phyloP scores from a whole-genome alignment of 805 yeast genomes.

The Candida railenensis region DNA sequence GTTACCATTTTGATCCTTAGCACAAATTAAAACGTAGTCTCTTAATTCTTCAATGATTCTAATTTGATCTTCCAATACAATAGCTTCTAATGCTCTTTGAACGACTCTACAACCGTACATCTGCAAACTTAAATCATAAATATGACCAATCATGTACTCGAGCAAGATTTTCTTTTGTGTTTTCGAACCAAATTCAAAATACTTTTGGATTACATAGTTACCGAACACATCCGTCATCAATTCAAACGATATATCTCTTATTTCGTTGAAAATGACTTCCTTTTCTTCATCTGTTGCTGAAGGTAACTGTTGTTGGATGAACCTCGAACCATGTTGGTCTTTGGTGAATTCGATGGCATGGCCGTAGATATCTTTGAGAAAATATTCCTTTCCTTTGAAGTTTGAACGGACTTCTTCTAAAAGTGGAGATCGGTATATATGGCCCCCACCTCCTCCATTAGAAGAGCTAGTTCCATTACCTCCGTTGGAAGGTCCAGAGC shows the following conservation, averaged over 20 bases:
- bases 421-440: constrained; percentile 71
- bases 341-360: constrained; percentile 88
- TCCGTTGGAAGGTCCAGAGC: constrained; percentile 4
- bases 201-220: constrained; percentile 93
- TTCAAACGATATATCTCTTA: constrained; percentile 69
- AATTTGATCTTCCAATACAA: constrained; percentile 63
- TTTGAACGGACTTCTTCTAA: constrained; percentile 82
- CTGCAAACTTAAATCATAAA: constrained; percentile 76
- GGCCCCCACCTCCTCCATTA: constrained; percentile 26
- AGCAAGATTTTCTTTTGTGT: constrained; percentile 70
- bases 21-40: constrained; percentile 55
- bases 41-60: constrained; percentile 68
- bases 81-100: constrained; percentile 84
- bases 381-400: constrained; percentile 54
- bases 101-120: constrained; percentile 99
- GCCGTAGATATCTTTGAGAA: constrained; percentile 74
- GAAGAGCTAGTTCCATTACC: constrained; percentile 13
- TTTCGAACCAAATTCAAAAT: constrained; percentile 76
- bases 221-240: constrained; percentile 97
- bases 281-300: constrained; percentile 64
- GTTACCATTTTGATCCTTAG: constrained; percentile 94
- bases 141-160: constrained; percentile 69
- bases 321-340: constrained; percentile 97
- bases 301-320: constrained; percentile 85
- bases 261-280: constrained; percentile 80